Percentiles rank a stretch among this genome's conserved stretches.
phyloP scores from a whole-genome alignment of 108 stramenopile species.

The Pseudonitzschia multiseries region DNA sequence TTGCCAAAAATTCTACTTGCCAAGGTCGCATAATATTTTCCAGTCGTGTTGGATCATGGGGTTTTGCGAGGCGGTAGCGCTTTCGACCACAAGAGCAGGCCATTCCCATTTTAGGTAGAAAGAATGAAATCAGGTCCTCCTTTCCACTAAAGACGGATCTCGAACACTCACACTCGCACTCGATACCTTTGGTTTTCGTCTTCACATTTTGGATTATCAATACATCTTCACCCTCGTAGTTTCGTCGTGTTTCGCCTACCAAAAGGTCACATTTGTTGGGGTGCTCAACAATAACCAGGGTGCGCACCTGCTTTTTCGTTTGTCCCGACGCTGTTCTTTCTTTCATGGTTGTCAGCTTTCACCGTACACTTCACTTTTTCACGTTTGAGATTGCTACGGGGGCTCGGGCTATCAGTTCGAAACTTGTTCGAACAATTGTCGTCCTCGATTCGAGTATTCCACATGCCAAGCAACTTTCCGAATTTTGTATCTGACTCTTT shows the following conservation, averaged over 20 bases:
- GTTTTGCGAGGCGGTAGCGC: conserved; percentile 21
- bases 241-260: conserved; percentile 19
- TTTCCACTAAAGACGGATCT: conserved; percentile 64
- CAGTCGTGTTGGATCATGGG: conserved; percentile 60
- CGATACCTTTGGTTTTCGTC: neutral
- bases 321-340: neutral
- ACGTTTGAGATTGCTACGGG: neutral
- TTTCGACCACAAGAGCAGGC: conserved; percentile 63
- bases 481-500: neutral
- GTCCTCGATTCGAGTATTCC: neutral
- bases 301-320: conserved; percentile 16
- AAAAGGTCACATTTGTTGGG: conserved; percentile 25
- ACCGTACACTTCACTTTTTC: neutral
- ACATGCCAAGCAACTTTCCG: neutral
- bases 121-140: conserved; percentile 67
- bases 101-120: conserved; percentile 72
- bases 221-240: conserved; percentile 4
- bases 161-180: conserved; percentile 60
- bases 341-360: conserved; percentile 16
- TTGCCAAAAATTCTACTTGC: conserved; percentile 63
- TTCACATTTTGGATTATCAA: conserved; percentile 19
- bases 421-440: neutral
- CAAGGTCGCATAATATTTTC: conserved; percentile 69
- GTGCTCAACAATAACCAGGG: conserved; percentile 32
- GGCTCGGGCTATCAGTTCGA: neutral